A percentile compares a stretch with the other conserved stretches of the same genome.
These are phyloP conservation scores for Monosporascus cannonballus DNA, from an alignment of 2,329 filamentous ascomycete species.

Conservation along the genomic window DNA sequence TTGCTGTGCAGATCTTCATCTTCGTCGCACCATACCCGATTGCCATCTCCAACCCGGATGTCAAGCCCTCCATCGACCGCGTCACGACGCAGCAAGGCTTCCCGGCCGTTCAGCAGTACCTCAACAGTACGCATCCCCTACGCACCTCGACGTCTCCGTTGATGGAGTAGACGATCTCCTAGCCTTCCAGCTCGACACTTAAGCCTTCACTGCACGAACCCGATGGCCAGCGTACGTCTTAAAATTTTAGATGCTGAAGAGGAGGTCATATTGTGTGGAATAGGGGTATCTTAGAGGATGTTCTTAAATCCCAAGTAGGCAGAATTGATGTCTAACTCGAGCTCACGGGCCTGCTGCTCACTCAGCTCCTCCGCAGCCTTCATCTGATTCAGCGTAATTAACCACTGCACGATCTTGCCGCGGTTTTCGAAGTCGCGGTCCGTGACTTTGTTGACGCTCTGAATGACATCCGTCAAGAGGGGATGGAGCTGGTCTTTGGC, in stretches of 20 bases:
- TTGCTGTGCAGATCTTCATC: too few relatives aligned
- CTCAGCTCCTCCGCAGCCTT: slow-evolving; percentile 85
- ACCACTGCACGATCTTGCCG: slow-evolving; percentile 97
- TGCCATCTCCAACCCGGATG: too few relatives aligned
- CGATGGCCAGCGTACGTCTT: neutral
- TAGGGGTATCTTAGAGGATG: slow-evolving; percentile 41
- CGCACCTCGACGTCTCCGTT: too few relatives aligned
- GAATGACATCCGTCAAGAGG: slow-evolving; percentile 88
- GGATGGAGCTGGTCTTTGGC: slow-evolving; percentile 97
- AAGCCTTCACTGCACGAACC: neutral
- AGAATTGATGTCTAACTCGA: slow-evolving; percentile 89
- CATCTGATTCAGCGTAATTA: slow-evolving; percentile 97
- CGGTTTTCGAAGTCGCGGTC: slow-evolving; percentile 91
- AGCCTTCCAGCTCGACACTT: too few relatives aligned
- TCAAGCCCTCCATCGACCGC: too few relatives aligned
- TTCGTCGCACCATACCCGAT: too few relatives aligned
- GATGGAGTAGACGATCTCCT: too few relatives aligned
- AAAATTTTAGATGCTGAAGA: neutral
- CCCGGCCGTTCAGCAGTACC: too few relatives aligned
- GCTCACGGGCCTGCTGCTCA: slow-evolving; percentile 79
- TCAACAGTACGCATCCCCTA: too few relatives aligned
- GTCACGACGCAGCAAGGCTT: too few relatives aligned
- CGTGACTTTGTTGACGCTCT: slow-evolving; percentile 94
- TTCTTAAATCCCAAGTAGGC: slow-evolving; percentile 92
- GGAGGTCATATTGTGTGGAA: neutral